Evolutionary conservation across 163 green algal species (phyloP).

Genomic region (Chloromonas sp.): DNA sequence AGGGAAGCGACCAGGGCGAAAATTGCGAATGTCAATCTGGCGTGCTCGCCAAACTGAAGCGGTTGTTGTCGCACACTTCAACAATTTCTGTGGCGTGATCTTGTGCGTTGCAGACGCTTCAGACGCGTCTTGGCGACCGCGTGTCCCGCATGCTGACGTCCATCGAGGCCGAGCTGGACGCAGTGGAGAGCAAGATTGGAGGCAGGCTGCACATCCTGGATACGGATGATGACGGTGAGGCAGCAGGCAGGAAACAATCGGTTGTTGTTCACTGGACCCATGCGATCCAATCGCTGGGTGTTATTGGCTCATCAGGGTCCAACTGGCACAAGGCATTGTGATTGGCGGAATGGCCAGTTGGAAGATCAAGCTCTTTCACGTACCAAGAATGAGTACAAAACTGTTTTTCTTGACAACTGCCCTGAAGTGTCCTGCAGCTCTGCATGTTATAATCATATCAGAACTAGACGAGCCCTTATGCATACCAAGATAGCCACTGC

Average conservation of each 20-base stretch:
- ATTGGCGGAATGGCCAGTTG: background rate
- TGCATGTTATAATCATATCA: background rate
- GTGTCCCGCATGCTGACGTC: conserved; percentile 70
- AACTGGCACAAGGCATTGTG: background rate
- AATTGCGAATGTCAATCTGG: no score
- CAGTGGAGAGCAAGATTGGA: conserved; percentile 65
- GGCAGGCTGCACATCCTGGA: conserved; percentile 76
- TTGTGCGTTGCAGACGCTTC: no score
- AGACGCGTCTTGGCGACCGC: conserved; percentile 25
- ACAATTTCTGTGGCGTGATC: no score
- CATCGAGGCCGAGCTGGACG: conserved; percentile 75
- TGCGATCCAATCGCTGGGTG: background rate
- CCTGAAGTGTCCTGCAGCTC: background rate
- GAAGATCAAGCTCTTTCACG: background rate
- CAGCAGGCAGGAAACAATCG: background rate
- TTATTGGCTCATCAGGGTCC: background rate
- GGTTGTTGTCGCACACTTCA: no score
- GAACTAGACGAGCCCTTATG: background rate
- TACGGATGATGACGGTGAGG: conserved; percentile 67
- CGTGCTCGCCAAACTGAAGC: no score
- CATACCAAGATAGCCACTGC: no score
- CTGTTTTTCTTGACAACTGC: background rate
- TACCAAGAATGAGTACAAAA: no score
- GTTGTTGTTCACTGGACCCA: background rate
- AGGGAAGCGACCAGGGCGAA: no score